These are phyloP conservation scores for Actinidia chinensis DNA, from an alignment of 179 eudicot species.

Conservation along the genomic window DNA sequence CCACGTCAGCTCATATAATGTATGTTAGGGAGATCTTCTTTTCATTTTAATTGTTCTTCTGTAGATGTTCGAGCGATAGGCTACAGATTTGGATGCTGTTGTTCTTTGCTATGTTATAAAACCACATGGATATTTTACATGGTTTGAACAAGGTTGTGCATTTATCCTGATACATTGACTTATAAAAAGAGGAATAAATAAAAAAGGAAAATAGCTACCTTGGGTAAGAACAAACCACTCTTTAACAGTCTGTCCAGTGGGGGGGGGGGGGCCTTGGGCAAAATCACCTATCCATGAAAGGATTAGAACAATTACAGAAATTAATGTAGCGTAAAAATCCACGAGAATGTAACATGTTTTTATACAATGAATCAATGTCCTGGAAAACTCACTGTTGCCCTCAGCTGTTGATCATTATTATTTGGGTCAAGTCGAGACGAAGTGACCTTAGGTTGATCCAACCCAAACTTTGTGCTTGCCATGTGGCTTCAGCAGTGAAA, in stretches of 20 bases:
- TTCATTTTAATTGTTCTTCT: no score
- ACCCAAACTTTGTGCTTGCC: constrained; percentile 75
- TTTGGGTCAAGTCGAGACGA: constrained; percentile 97
- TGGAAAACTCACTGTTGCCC: constrained; percentile 78
- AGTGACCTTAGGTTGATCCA: constrained; percentile 90
- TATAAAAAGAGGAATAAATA: no score
- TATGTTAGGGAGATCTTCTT: no score
- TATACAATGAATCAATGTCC: background rate
- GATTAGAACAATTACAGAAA: background rate
- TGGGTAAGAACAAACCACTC: constrained; percentile 97
- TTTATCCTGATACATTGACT: no score
- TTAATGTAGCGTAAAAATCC: background rate
- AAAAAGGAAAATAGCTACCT: constrained; percentile 43
- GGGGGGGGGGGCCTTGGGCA: no score
- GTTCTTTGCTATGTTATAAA: no score
- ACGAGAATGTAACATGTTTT: background rate
- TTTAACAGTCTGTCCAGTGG: constrained; percentile 84
- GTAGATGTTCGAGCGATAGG: no score
- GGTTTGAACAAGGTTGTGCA: no score
- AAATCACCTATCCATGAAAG: constrained; percentile 62
- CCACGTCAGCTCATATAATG: no score
- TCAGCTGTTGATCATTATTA: constrained; percentile 94
- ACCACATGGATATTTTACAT: no score
- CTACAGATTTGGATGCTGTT: no score
- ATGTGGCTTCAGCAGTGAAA: constrained; percentile 75